Evolutionary conservation across 306 rosid genomes (phyloP).

Genomic region (Fagus sylvatica): DNA sequence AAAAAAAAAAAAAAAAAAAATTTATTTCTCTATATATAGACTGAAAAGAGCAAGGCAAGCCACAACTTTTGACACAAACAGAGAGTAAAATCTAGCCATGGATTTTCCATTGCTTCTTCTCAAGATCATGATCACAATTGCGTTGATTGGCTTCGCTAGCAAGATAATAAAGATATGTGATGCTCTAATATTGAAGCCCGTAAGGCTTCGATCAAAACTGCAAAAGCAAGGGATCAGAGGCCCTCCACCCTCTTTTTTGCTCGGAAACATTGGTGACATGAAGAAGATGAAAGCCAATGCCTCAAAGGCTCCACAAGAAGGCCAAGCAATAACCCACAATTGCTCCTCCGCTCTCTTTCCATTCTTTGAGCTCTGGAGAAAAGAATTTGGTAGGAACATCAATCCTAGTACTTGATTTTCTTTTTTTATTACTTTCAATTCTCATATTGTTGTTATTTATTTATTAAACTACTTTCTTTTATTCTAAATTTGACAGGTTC

Average conservation of each 20-base stretch:
- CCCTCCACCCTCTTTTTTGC: conserved; percentile 37
- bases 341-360: conserved; percentile 34
- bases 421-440: neutral
- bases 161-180: conserved; percentile 15
- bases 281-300: conserved; percentile 1
- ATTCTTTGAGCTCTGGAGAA: conserved; percentile 38
- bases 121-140: conserved; percentile 7
- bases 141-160: conserved; percentile 2
- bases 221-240: conserved; percentile 51
- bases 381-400: conserved; percentile 27
- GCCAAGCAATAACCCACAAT: conserved; percentile 15
- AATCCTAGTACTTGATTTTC: neutral
- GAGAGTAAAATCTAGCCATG: conserved; percentile 2
- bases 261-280: conserved; percentile 40
- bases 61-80: neutral
- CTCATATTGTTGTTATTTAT: neutral
- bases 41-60: too few species aligned
- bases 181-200: conserved; percentile 30
- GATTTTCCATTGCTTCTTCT: conserved; percentile 16
- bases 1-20: too few species aligned
- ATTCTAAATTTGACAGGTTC: conserved; percentile 25
- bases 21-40: too few species aligned
- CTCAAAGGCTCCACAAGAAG: neutral
- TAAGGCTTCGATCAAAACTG: conserved; percentile 29
- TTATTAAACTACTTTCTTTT: neutral